Evolutionary conservation across 768 basidiomycete genomes (phyloP), one percentile per base, ranked within the genome.

Genomic region (Lactarius hengduanensis): DNA sequence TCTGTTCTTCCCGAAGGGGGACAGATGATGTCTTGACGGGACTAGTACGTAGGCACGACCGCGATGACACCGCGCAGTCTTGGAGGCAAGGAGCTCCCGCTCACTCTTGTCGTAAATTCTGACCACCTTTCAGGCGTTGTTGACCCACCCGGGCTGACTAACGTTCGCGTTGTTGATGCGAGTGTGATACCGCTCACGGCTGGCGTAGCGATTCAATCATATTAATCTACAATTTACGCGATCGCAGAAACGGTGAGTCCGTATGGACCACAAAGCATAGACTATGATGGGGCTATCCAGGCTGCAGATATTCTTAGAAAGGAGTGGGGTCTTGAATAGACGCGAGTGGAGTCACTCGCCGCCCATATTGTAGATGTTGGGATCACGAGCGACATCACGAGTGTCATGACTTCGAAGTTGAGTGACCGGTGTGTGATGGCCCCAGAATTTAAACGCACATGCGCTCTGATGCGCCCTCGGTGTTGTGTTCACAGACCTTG

Each of bases 121-220:
- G 54, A 63, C 26, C 34, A 4, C 5, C 20, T 57, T 53, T 45
- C 56, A 69, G 66, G 68, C 54, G 66, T 69, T 10, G 66, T 69
- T 28, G 59, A 69, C 43, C 65, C 61, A 4, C 67, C 67, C 32
- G 66, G 66, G 10, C 36, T 69, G 26, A 36, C 41, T 11, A 69
- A 69, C 30, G 66, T 67, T 22, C 68, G 68, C 58, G 65, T 69
- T n/a, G 68, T 59, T 41, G 65, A 69, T 50, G 65, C 65, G 36
- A 59, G 66, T 34, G 53, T 67, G n/a, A 69, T 68, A 55, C 68
- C 68, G 28, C 68, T 69, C 28, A 69, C 66, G n/a, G 63, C 32
- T 30, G 32, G 32, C 6, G 32, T 32, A 32, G 32, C 32, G 2
- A 68, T 68, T 28, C 65, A 62, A 62, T 41, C 68, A 30, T 4